phyloP scores from a whole-genome alignment of 75 land plant species.

The Chamaecyparis obtusa region DNA sequence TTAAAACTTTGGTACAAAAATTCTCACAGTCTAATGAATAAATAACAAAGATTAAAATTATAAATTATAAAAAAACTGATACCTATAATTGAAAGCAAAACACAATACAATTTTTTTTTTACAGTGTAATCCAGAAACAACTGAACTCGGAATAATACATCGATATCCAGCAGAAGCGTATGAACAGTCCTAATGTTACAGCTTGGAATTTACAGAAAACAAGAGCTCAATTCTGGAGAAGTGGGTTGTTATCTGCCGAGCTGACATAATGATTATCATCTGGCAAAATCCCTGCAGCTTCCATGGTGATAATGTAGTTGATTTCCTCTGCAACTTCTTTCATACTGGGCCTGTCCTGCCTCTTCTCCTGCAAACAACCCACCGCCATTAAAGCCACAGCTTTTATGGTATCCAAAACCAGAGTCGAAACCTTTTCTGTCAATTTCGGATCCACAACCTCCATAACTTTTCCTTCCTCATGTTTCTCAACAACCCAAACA shows the following conservation, averaged over 20 bases:
- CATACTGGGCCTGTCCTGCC: slow-evolving; percentile 52
- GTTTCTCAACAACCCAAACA: background rate
- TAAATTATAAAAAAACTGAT: too few relatives aligned
- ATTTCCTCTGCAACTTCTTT: slow-evolving; percentile 41
- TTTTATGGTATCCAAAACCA: background rate
- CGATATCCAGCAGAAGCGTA: too few relatives aligned
- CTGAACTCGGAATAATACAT: too few relatives aligned
- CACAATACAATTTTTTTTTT: too few relatives aligned
- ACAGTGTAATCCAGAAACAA: too few relatives aligned
- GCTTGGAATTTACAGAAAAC: too few relatives aligned
- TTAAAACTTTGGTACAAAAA: too few relatives aligned
- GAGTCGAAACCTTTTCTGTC: background rate
- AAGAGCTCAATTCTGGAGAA: background rate
- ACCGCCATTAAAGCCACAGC: slow-evolving; percentile 8
- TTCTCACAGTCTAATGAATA: too few relatives aligned
- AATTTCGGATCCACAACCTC: slow-evolving; percentile 19
- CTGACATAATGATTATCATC: background rate
- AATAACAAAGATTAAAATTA: too few relatives aligned
- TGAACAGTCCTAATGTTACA: too few relatives aligned
- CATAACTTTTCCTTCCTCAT: slow-evolving; percentile 10
- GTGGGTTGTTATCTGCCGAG: background rate
- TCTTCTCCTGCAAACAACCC: slow-evolving; percentile 18
- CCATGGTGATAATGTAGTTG: slow-evolving; percentile 4
- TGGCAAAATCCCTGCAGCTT: background rate
- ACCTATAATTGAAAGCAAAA: too few relatives aligned